Conservation (phyloP, 2,329 filamentous ascomycete genomes). For the Xylaria sp. region DNA sequence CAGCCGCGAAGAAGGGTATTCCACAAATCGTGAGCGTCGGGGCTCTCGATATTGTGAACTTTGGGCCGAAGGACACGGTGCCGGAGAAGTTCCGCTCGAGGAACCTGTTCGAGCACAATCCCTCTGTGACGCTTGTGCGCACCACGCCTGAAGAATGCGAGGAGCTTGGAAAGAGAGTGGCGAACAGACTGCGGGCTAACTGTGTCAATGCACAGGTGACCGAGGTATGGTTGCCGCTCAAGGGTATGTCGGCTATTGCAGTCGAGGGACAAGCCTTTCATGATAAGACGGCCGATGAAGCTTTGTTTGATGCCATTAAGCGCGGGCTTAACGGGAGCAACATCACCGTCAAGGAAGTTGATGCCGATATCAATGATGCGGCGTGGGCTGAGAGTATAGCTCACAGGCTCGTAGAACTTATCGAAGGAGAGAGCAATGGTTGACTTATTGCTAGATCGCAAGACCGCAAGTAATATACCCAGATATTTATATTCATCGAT, state of each 20-base stretch:
- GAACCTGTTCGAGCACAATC: constrained; percentile 72
- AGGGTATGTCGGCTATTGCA: constrained; percentile 71
- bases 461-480: background rate
- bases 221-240: constrained; percentile 68
- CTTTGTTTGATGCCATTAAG: constrained; percentile 64
- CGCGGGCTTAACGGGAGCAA: constrained; percentile 59
- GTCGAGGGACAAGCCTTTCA: constrained; percentile 65
- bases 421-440: constrained; percentile 23
- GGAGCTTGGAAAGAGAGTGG: constrained; percentile 67
- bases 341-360: constrained; percentile 62
- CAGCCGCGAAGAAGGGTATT: constrained; percentile 66
- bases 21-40: constrained; percentile 64
- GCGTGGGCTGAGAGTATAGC: constrained; percentile 42
- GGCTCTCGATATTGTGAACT: constrained; percentile 61
- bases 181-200: constrained; percentile 59
- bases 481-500: background rate
- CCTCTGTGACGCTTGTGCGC: constrained; percentile 73
- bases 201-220: constrained; percentile 56
- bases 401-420: constrained; percentile 39
- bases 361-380: constrained; percentile 64
- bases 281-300: constrained; percentile 56
- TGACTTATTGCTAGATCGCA: background rate
- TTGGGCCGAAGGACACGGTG: constrained; percentile 44
- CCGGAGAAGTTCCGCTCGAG: constrained; percentile 65
- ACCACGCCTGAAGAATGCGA: constrained; percentile 68